These are phyloP conservation scores for Triticum dicoccoides DNA, from an alignment of 176 grass and related monocot genomes.

Conservation along the genomic window DNA sequence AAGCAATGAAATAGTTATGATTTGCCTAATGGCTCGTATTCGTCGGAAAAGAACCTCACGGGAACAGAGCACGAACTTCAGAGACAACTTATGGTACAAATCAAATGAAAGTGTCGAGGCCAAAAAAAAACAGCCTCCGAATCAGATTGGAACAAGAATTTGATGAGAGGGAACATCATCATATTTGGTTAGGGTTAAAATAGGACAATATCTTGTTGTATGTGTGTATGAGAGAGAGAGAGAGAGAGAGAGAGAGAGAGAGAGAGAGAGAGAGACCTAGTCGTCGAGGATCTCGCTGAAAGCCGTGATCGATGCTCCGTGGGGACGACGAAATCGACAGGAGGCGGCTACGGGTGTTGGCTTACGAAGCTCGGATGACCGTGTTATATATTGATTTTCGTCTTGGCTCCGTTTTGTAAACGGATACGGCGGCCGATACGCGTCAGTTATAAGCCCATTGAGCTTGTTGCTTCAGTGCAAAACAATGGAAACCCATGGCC, in stretches of 20 bases:
- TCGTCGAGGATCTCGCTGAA: background rate
- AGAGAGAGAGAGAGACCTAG: background rate
- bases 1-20: background rate
- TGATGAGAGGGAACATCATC: background rate
- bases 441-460: no score
- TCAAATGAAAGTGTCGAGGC: background rate
- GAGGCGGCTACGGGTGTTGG: background rate
- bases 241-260: background rate
- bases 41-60: background rate
- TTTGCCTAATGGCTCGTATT: background rate
- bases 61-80: background rate
- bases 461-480: no score
- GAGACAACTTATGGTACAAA: background rate
- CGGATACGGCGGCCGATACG: background rate
- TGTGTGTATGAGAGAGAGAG: no score
- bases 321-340: background rate
- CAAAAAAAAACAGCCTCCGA: background rate
- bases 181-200: no score
- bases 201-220: no score
- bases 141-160: background rate
- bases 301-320: background rate
- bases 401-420: background rate
- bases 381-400: background rate
- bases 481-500: no score
- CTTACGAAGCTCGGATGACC: background rate